Percentiles rank a stretch among this genome's conserved stretches.
phyloP scores from a whole-genome alignment of 306 rosid genomes.

The Cercis canadensis region DNA sequence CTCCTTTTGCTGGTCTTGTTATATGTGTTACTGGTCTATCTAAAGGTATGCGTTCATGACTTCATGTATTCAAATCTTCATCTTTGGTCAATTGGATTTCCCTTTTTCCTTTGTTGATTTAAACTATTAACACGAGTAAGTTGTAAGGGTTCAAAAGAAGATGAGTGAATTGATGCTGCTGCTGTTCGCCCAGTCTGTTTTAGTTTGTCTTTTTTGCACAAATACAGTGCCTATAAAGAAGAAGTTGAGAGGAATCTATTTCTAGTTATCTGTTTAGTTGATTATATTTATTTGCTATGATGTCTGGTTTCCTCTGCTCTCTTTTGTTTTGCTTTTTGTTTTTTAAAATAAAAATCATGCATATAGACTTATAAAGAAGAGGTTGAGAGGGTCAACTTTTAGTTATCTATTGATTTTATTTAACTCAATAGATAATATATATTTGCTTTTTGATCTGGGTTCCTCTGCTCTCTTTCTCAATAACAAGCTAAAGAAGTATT shows the following conservation, averaged over 20 bases:
- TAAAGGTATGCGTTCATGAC: conserved; percentile 63
- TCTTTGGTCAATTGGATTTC: conserved; percentile 23
- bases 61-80: conserved; percentile 17
- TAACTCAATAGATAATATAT: neutral
- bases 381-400: conserved; percentile 17
- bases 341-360: conserved; percentile 14
- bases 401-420: neutral
- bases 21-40: conserved; percentile 96
- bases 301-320: conserved; percentile 9
- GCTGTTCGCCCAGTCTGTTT: neutral
- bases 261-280: conserved; percentile 19
- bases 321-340: conserved; percentile 18
- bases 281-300: conserved; percentile 7
- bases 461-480: conserved; percentile 1
- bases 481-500: conserved; percentile 10
- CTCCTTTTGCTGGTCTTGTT: conserved; percentile 83
- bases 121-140: neutral
- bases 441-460: neutral
- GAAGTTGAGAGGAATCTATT: conserved; percentile 12
- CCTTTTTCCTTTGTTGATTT: neutral
- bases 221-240: neutral
- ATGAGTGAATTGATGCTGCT: conserved; percentile 18
- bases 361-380: neutral
- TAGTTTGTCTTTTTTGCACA: neutral
- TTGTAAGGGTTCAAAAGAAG: neutral